Percentiles rank a stretch among this genome's conserved stretches.
phyloP scores from a whole-genome alignment of 1,284 basidiomycete genomes.

The Pseudozyma tsukubaensis region DNA sequence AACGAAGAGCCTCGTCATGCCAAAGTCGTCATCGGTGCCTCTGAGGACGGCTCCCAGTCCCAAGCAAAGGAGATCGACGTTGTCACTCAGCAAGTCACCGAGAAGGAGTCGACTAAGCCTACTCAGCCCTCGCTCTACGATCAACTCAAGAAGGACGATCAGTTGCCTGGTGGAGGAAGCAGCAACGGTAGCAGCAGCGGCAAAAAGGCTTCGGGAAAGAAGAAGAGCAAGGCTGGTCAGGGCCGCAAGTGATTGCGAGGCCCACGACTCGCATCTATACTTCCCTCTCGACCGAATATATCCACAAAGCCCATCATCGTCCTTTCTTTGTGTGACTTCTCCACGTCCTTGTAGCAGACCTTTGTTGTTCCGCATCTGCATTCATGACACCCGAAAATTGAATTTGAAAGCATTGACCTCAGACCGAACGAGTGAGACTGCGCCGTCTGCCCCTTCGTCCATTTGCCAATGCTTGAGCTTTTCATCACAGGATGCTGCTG shows the following conservation, averaged over 20 bases:
- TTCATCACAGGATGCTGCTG: not conserved
- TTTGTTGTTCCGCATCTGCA: not conserved
- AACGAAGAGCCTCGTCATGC: conserved; percentile 26
- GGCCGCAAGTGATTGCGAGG: conserved; percentile 17
- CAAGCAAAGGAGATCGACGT: conserved; percentile 46
- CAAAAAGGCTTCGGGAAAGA: conserved; percentile 29
- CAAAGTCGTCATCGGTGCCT: conserved; percentile 36
- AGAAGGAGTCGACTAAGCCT: conserved; percentile 13
- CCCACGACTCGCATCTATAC: not conserved
- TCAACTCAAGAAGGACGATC: conserved; percentile 46
- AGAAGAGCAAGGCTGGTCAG: conserved; percentile 17
- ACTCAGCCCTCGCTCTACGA: conserved; percentile 40
- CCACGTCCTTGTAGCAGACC: not conserved
- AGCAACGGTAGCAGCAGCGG: conserved; percentile 1
- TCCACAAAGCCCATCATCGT: too few relatives aligned
- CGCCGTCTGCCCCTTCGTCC: too few relatives aligned
- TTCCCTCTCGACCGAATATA: too few relatives aligned
- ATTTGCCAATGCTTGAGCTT: not conserved
- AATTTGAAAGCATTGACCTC: not conserved
- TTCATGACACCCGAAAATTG: not conserved
- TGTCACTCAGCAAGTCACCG: conserved; percentile 38
- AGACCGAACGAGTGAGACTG: too few relatives aligned
- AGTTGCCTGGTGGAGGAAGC: conserved; percentile 18
- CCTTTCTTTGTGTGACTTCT: not conserved
- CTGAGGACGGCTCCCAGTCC: conserved; percentile 15